phyloP scores from a whole-genome alignment of 495 filamentous ascomycete species.

The Cetradonia linearis region DNA sequence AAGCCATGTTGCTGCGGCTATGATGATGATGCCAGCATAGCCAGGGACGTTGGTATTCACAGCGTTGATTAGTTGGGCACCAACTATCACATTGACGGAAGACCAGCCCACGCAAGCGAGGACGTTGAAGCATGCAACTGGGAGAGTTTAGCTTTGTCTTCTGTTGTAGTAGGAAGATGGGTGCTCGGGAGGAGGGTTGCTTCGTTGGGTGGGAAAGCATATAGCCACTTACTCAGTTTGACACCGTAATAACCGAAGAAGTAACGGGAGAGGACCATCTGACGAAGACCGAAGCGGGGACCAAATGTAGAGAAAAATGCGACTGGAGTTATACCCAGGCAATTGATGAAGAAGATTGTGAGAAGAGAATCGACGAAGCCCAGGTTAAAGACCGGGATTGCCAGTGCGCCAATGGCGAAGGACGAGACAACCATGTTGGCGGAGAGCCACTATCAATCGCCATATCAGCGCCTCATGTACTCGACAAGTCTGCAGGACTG shows the following conservation, averaged over 20 bases:
- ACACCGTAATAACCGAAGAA: slow-evolving; percentile 68
- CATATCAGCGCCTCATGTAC: neutral
- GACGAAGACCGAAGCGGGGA: slow-evolving; percentile 64
- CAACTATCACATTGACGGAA: slow-evolving; percentile 69
- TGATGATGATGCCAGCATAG: slow-evolving; percentile 67
- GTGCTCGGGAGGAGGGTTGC: neutral
- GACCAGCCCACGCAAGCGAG: slow-evolving; percentile 72
- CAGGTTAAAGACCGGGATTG: slow-evolving; percentile 53
- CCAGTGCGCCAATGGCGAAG: slow-evolving; percentile 70
- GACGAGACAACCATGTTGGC: slow-evolving; percentile 78
- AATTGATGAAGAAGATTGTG: slow-evolving; percentile 67
- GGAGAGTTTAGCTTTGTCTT: slow-evolving; percentile 27
- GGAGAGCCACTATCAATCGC: slow-evolving; percentile 56
- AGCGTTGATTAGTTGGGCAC: slow-evolving; percentile 68
- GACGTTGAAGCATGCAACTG: slow-evolving; percentile 60
- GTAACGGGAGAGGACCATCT: slow-evolving; percentile 79
- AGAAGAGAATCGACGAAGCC: slow-evolving; percentile 71
- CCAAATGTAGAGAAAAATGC: slow-evolving; percentile 77
- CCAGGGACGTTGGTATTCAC: slow-evolving; percentile 63
- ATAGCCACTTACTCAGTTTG: slow-evolving; percentile 52
- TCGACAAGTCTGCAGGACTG: neutral
- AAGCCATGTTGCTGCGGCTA: slow-evolving; percentile 58
- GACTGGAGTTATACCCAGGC: slow-evolving; percentile 62
- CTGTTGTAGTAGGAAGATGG: neutral
- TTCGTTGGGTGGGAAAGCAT: slow-evolving; percentile 4